Evolutionary conservation across 768 basidiomycete genomes (phyloP).

Genomic region (Lentinus brumalis): DNA sequence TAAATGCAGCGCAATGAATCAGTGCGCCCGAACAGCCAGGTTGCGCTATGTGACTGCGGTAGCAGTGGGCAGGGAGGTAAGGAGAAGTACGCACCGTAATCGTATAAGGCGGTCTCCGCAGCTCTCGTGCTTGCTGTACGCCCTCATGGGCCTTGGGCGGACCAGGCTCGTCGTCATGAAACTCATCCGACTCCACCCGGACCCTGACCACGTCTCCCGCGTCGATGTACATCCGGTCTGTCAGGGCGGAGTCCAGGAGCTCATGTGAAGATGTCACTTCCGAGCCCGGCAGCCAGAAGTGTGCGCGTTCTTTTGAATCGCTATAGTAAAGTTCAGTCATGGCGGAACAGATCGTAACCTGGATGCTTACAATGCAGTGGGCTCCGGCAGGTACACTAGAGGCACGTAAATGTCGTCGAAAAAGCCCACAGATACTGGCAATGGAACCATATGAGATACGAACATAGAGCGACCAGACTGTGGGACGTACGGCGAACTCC

Average conservation of each 20-base stretch:
- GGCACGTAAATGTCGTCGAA: conserved; percentile 95
- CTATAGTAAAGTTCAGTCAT: conserved; percentile 35
- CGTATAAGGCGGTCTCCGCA: conserved; percentile 62
- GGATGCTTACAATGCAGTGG: conserved; percentile 68
- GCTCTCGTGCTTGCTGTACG: conserved; percentile 55
- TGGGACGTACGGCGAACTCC: conserved; percentile 73
- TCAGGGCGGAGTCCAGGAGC: conserved; percentile 66
- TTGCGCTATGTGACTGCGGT: background rate
- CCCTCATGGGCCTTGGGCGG: conserved; percentile 77
- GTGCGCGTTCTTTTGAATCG: conserved; percentile 79
- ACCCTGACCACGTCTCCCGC: conserved; percentile 74
- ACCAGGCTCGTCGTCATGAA: conserved; percentile 85
- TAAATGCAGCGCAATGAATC: conserved; percentile 27
- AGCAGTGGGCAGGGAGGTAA: conserved; percentile 1
- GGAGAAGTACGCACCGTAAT: conserved; percentile 56
- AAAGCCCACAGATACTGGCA: conserved; percentile 81
- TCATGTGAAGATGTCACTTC: conserved; percentile 55
- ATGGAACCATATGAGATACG: background rate
- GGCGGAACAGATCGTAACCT: background rate
- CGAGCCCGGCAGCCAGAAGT: conserved; percentile 77
- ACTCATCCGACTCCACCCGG: conserved; percentile 80
- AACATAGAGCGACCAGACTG: background rate
- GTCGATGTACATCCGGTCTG: conserved; percentile 81
- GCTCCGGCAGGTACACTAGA: conserved; percentile 74
- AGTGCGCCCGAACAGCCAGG: background rate